Percentiles rank a stretch among this genome's conserved stretches.
These are phyloP conservation scores for Triglochin maritima DNA, from an alignment of 106 monocot genomes.

Conservation along the genomic window DNA sequence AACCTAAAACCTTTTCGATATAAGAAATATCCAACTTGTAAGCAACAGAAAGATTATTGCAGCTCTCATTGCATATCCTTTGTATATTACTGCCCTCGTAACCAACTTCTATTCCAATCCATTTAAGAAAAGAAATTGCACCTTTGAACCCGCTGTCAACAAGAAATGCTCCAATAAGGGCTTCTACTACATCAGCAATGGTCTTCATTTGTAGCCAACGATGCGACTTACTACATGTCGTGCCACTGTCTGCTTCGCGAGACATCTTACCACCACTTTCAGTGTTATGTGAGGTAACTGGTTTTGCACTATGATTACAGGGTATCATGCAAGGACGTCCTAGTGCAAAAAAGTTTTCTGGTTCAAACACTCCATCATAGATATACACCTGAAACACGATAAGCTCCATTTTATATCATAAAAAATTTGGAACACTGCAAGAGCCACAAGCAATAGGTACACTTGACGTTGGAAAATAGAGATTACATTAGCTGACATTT, in stretches of 20 bases:
- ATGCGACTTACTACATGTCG: constrained; percentile 64
- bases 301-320: constrained; percentile 46
- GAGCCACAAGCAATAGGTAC: too few relatives aligned
- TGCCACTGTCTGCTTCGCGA: constrained; percentile 7
- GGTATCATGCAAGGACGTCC: constrained; percentile 53
- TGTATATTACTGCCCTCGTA: constrained; percentile 43
- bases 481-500: not conserved
- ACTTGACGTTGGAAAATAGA: not conserved
- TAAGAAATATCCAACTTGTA: constrained; percentile 30
- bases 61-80: constrained; percentile 37
- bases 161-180: constrained; percentile 85
- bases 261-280: constrained; percentile 7
- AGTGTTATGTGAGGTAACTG: constrained; percentile 20
- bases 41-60: constrained; percentile 39
- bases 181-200: constrained; percentile 92
- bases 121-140: constrained; percentile 71
- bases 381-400: constrained; percentile 58
- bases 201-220: constrained; percentile 70
- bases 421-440: too few relatives aligned
- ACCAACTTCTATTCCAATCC: constrained; percentile 71
- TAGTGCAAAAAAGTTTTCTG: constrained; percentile 63
- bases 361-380: constrained; percentile 62
- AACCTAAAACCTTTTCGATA: constrained; percentile 54
- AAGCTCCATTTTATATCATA: too few relatives aligned
- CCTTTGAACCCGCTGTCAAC: constrained; percentile 83